Evolutionary conservation across 306 rosid genomes (phyloP), one percentile per base, ranked within the genome.

Genomic region (Gastrolobium villosum): DNA sequence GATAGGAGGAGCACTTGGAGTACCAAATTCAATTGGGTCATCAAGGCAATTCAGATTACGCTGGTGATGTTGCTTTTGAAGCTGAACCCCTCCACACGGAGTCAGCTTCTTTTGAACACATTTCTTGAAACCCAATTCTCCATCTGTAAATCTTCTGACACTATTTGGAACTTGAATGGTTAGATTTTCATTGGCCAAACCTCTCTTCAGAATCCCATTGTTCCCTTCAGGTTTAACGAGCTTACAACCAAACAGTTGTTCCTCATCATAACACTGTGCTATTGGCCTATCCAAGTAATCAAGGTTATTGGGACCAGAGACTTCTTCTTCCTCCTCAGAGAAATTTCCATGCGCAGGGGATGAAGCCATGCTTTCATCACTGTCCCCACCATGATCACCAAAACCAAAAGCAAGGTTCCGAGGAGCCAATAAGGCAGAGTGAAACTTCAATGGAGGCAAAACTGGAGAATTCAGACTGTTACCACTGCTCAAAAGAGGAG

Each of bases 1-100:
- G 5, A 95, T 93, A 35, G 99, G 99, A 82, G 99, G 99, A 45
- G 99, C 99, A 87, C 99, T 95, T 2, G 99, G 99, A 83, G 99
- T 91, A 75, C 96, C 96, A 84, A 93, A 81, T 26, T 88, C 93
- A 14, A 76, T 48, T 20, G 83, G 59, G 65, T 88, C 98, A 72
- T 84, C 82, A 59, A 34, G 60, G 62, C 80, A 4, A 39, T 87
- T 86, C 60, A 75, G 84, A 46, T 83, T 81, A 46, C 80, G 83
- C 40, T 82, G 56, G 62, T 84, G 86, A 68, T 85, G 84, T 63
- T 79, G 82, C 73, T 80, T 88, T 36, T 79, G 88, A 60, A 83
- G 87, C 81, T 64, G 91, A 65, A 43, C 73, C 2, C 7, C 61
- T 40, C 72, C 59, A 78, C 72, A 49, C 11, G 94, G 98, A 40